These are phyloP conservation scores for Penicillium brevicompactum DNA, from an alignment of 2,329 filamentous ascomycete species.

Conservation along the genomic window DNA sequence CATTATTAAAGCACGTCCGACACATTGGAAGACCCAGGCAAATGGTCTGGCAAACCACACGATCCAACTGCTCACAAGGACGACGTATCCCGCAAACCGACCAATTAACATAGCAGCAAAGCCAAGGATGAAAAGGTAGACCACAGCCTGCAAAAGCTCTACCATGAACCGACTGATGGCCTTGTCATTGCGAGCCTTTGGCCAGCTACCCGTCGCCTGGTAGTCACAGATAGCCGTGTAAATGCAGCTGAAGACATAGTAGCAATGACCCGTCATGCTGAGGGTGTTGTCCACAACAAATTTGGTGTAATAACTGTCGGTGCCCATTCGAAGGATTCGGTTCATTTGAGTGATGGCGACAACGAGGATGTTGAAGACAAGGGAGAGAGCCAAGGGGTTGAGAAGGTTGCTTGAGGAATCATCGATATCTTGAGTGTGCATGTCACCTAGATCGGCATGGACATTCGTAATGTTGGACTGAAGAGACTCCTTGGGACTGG, in stretches of 20 bases:
- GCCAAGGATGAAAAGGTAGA: slow-evolving; percentile 38
- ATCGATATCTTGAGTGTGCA: slow-evolving; percentile 14
- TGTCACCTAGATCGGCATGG: slow-evolving; percentile 18
- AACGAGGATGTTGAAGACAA: slow-evolving; percentile 35
- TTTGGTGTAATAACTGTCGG: slow-evolving; percentile 28
- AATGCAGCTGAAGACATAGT: slow-evolving; percentile 29
- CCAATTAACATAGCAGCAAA: slow-evolving; percentile 35
- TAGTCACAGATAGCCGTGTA: slow-evolving; percentile 31
- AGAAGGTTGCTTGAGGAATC: slow-evolving; percentile 14
- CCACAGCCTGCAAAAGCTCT: slow-evolving; percentile 35
- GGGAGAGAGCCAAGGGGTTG: slow-evolving; percentile 27
- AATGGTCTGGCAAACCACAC: slow-evolving; percentile 40
- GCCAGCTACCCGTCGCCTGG: slow-evolving; percentile 35
- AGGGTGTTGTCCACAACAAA: slow-evolving; percentile 28
- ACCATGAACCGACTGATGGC: slow-evolving; percentile 31
- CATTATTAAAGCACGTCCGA: slow-evolving; percentile 29
- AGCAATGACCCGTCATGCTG: slow-evolving; percentile 36
- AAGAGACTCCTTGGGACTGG: slow-evolving; percentile 17
- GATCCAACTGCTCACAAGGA: slow-evolving; percentile 39
- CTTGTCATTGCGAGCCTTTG: slow-evolving; percentile 27
- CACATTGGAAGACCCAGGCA: slow-evolving; percentile 31
- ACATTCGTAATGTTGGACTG: slow-evolving; percentile 25
- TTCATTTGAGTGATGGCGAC: slow-evolving; percentile 32
- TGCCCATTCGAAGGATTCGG: slow-evolving; percentile 19
- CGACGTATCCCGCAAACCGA: slow-evolving; percentile 33